Evolutionary conservation across 352 stramenopile genomes (phyloP).

Genomic region (Globisporangium irregulare): DNA sequence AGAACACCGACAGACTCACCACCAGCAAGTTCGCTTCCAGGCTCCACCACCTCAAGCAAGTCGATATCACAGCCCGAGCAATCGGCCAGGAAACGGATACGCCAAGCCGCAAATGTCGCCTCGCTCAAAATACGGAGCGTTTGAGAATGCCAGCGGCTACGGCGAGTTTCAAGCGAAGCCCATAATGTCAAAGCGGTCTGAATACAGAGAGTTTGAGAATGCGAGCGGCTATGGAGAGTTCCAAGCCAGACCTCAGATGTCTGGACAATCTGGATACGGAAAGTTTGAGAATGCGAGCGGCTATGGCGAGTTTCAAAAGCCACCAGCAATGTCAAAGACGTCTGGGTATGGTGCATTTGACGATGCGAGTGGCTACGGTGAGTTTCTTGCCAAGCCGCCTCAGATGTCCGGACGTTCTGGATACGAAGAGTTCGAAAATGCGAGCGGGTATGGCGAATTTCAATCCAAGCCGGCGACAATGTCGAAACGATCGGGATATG

Average conservation of each 20-base stretch:
- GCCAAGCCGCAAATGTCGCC: neutral
- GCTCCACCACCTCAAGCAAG: neutral
- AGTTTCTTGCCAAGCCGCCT: slow-evolving; percentile 11
- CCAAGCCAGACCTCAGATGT: slow-evolving; percentile 3
- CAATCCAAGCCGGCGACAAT: neutral
- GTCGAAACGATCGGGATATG: slow-evolving; percentile 25
- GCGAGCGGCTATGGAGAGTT: slow-evolving; percentile 40
- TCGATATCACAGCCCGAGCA: neutral
- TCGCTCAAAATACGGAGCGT: slow-evolving; percentile 25
- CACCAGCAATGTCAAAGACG: neutral
- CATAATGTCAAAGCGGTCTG: slow-evolving; percentile 14
- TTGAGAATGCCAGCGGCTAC: slow-evolving; percentile 37
- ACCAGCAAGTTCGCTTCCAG: slow-evolving; percentile 14
- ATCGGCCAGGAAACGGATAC: neutral
- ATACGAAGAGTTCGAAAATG: slow-evolving; percentile 29
- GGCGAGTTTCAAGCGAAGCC: slow-evolving; percentile 20
- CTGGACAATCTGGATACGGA: slow-evolving; percentile 25
- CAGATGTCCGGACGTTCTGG: slow-evolving; percentile 18
- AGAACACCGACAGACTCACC: neutral
- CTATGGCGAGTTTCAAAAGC: slow-evolving; percentile 26
- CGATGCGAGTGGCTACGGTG: slow-evolving; percentile 32
- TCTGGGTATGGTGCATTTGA: slow-evolving; percentile 36
- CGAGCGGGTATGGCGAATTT: slow-evolving; percentile 31
- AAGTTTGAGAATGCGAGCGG: slow-evolving; percentile 33
- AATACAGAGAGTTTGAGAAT: slow-evolving; percentile 32